Conservation (phyloP, 257 asterid species). For the Hygrophila difformis region DNA sequence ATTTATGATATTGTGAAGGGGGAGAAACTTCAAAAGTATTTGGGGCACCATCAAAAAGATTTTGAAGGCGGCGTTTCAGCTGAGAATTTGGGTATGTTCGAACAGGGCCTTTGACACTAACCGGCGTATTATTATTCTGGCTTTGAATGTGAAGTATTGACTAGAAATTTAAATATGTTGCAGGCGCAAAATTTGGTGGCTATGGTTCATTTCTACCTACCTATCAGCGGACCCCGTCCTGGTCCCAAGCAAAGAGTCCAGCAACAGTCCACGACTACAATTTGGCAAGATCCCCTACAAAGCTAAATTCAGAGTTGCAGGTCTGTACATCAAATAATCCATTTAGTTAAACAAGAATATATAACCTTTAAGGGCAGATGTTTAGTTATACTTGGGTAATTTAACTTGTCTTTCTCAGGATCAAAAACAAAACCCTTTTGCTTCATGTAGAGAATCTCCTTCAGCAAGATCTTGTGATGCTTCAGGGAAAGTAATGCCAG, state of each 20-base stretch:
- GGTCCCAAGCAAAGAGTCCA: slow-evolving; percentile 57
- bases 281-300: slow-evolving; percentile 47
- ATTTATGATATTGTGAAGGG: slow-evolving; percentile 42
- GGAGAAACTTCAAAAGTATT: slow-evolving; percentile 70
- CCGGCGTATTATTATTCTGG: slow-evolving; percentile 6
- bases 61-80: slow-evolving; percentile 97
- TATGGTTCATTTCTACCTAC: slow-evolving; percentile 96
- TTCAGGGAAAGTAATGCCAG: slow-evolving; percentile 38
- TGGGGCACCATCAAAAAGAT: slow-evolving; percentile 96
- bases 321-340: slow-evolving; percentile 14
- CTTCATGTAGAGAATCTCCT: slow-evolving; percentile 46
- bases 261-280: slow-evolving; percentile 36
- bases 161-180: slow-evolving; percentile 24
- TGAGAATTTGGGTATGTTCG: slow-evolving; percentile 86
- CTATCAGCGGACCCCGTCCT: slow-evolving; percentile 72
- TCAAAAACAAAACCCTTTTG: slow-evolving; percentile 41
- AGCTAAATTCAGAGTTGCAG: slow-evolving; percentile 55
- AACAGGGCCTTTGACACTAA: slow-evolving; percentile 17
- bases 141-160: slow-evolving; percentile 28
- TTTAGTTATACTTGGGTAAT: slow-evolving; percentile 23
- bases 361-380: background rate
- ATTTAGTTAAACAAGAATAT: slow-evolving; percentile 1
- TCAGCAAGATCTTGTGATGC: slow-evolving; percentile 38
- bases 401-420: slow-evolving; percentile 46
- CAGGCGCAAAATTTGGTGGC: slow-evolving; percentile 96